Conservation (phyloP, 148 eudicot species). For the Salicornia ramosissima region DNA sequence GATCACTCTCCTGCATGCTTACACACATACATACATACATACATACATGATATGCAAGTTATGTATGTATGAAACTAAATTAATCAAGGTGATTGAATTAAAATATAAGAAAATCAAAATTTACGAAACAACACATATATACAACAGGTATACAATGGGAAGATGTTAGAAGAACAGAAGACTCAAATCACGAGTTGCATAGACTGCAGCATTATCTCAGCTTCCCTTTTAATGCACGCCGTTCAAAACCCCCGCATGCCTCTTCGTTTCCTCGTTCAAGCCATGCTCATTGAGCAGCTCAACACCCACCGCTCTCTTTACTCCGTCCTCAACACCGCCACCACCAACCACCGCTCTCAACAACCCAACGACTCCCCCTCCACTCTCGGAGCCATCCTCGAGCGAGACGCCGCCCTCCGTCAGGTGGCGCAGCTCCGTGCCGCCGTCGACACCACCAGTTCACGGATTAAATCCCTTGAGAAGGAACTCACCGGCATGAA, state of each 20-base stretch:
- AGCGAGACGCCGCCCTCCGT: conserved; percentile 64
- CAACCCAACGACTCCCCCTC: conserved; percentile 17
- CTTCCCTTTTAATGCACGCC: conserved; percentile 58
- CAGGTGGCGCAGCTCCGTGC: conserved; percentile 54
- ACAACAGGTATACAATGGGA: conserved; percentile 48
- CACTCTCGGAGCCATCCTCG: conserved; percentile 71
- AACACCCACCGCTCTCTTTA: conserved; percentile 71
- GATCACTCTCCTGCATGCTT: not conserved
- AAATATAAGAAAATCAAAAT: no score
- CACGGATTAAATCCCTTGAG: conserved; percentile 56
- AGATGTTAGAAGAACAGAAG: conserved; percentile 56
- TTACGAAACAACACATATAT: no score
- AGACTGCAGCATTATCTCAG: conserved; percentile 68
- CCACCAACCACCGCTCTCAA: conserved; percentile 14
- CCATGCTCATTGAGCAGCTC: conserved; percentile 85
- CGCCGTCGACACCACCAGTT: conserved; percentile 50
- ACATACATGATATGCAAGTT: not conserved
- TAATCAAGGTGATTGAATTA: no score
- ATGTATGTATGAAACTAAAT: no score
- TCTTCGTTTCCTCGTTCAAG: conserved; percentile 70
- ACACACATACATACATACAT: not conserved
- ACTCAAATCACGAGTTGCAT: conserved; percentile 60
- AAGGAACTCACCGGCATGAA: conserved; percentile 59
- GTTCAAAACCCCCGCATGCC: conserved; percentile 89
- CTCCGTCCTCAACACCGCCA: conserved; percentile 23